Evolutionary conservation across 2,329 filamentous ascomycete species (phyloP).

Genomic region (Elsinoe australis): DNA sequence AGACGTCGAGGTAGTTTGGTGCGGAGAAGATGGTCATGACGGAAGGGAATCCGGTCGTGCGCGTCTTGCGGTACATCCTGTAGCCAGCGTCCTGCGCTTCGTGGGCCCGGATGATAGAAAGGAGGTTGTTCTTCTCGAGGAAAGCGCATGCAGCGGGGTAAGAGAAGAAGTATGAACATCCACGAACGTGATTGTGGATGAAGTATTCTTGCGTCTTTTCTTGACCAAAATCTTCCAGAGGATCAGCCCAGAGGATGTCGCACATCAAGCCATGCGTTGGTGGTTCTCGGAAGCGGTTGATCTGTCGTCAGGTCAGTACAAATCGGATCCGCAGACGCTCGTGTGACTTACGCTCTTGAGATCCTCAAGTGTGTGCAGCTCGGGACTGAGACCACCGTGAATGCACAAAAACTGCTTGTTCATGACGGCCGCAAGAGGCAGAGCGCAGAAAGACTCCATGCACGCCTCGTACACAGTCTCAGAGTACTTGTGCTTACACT

Average conservation of each 20-base stretch:
- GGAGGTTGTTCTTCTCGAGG: slow-evolving; percentile 95
- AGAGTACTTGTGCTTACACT: slow-evolving; percentile 99
- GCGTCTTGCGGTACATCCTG: slow-evolving; percentile 97
- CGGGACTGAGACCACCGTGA: slow-evolving; percentile 90
- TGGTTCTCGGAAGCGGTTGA: slow-evolving; percentile 95
- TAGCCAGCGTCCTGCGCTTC: slow-evolving; percentile 98
- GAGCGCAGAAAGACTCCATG: slow-evolving; percentile 93
- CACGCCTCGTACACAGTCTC: slow-evolving; percentile 94
- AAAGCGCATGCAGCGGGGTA: slow-evolving; percentile 96
- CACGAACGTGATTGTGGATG: slow-evolving; percentile 94
- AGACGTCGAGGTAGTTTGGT: slow-evolving; percentile 96
- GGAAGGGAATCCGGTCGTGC: slow-evolving; percentile 95
- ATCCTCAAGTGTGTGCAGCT: slow-evolving; percentile 92
- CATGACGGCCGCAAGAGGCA: slow-evolving; percentile 94
- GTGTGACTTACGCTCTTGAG: slow-evolving; percentile 64
- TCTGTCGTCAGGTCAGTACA: slow-evolving; percentile 44
- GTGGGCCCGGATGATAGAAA: slow-evolving; percentile 94
- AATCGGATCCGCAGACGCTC: slow-evolving; percentile 4
- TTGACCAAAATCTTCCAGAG: slow-evolving; percentile 94
- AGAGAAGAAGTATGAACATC: slow-evolving; percentile 98
- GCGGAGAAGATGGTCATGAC: slow-evolving; percentile 99
- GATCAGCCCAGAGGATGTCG: slow-evolving; percentile 97
- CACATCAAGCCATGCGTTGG: slow-evolving; percentile 98
- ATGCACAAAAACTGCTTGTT: slow-evolving; percentile 99
- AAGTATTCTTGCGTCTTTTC: slow-evolving; percentile 98